Evolutionary conservation across 495 filamentous ascomycete genomes (phyloP).

Genomic region (Aspergillus egyptiacus): DNA sequence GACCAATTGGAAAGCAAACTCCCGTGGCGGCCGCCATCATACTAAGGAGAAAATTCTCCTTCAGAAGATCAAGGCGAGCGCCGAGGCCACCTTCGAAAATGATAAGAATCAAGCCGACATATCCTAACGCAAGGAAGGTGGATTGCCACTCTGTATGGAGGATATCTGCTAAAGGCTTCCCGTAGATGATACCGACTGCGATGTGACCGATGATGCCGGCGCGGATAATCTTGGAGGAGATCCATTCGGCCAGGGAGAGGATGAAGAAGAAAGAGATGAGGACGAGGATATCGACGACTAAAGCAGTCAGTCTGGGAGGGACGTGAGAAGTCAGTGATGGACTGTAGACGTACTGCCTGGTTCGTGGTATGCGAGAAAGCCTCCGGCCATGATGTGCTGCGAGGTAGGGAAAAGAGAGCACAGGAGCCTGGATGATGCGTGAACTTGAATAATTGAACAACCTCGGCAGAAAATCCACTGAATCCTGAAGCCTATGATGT

Average conservation of each 20-base stretch:
- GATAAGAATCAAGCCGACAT: conserved; percentile 34
- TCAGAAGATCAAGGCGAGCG: conserved; percentile 28
- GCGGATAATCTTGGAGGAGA: conserved; percentile 25
- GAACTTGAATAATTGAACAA: too few species aligned
- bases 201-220: conserved; percentile 34
- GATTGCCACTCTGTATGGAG: conserved; percentile 27
- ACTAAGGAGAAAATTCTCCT: conserved; percentile 28
- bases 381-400: conserved; percentile 23
- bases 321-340: not conserved
- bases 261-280: conserved; percentile 34
- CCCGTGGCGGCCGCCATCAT: conserved; percentile 29
- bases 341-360: conserved; percentile 23
- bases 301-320: not conserved
- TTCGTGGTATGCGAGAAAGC: conserved; percentile 32
- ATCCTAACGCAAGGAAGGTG: conserved; percentile 30
- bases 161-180: conserved; percentile 29
- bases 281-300: conserved; percentile 28
- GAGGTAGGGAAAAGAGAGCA: not conserved
- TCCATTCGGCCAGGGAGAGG: conserved; percentile 28
- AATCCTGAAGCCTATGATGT: too few species aligned
- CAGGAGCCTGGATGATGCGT: too few species aligned
- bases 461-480: too few species aligned
- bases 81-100: conserved; percentile 35
- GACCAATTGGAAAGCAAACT: conserved; percentile 28
- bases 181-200: conserved; percentile 33